Conservation (phyloP, 345 rosid species). For the Gossypium longicalyx region DNA sequence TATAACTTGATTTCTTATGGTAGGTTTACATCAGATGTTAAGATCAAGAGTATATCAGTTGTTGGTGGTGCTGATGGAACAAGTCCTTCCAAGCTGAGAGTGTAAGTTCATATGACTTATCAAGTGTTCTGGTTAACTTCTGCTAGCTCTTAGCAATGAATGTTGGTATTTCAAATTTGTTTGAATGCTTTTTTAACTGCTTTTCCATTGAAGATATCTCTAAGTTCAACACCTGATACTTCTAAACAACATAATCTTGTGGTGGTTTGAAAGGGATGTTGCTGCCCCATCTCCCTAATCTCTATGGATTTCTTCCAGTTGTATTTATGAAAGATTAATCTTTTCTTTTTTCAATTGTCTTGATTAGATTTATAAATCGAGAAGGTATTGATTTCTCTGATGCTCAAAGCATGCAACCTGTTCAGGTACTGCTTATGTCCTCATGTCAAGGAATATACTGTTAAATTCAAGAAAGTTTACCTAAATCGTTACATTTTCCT, state of each 20-base stretch:
- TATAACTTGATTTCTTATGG: slow-evolving; percentile 14
- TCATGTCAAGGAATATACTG: slow-evolving; percentile 5
- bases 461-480: neutral
- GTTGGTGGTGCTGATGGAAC: slow-evolving; percentile 90
- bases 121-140: neutral
- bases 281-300: neutral
- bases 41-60: slow-evolving; percentile 87
- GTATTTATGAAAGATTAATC: neutral
- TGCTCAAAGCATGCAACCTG: slow-evolving; percentile 86
- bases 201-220: neutral
- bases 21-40: slow-evolving; percentile 95
- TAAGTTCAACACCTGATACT: neutral
- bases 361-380: slow-evolving; percentile 75
- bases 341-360: neutral
- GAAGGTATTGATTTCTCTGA: slow-evolving; percentile 97
- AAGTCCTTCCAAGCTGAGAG: slow-evolving; percentile 94
- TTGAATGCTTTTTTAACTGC: neutral
- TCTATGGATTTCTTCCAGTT: neutral
- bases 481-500: slow-evolving; percentile 12
- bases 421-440: slow-evolving; percentile 55
- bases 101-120: slow-evolving; percentile 43
- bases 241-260: neutral
- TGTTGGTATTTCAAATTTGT: slow-evolving; percentile 6
- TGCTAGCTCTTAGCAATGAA: neutral
- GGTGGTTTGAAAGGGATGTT: neutral